Base-by-base conservation (phyloP, 257 asterid genomes). In the Lycium ferocissimum region DNA sequence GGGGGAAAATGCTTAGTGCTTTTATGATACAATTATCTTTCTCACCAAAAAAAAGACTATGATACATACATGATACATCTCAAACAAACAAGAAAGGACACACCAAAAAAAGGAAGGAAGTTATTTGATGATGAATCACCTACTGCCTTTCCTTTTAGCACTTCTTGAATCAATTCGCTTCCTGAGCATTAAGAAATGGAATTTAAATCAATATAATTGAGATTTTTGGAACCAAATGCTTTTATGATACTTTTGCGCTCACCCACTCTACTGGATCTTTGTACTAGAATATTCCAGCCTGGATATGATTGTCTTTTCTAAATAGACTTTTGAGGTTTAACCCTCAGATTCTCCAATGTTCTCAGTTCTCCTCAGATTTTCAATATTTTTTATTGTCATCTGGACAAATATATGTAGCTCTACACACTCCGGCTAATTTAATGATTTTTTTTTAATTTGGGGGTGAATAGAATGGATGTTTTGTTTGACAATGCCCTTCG, bases 21-120 rank as follows among this genome's bases (percentile, higher is more conserved):
- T 67, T 22, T 67, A 4, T 67, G 17, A 35, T 38, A 69, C 78
- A 69, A 69, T 70, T 17, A 40, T 33, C 54, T 70, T 70, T 26
- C 78, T 69, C 33, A 17, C 79, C 6, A 9, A 70, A 6, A 37
- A 38, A 17, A 70, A 70, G 20, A 67, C 1, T 26, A 67, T 40
- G 79, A 70, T 70, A 17, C 15, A 9, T 70, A 70, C 79, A 26
- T n/a, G n/a, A n/a, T n/a, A n/a, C n/a, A 70, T 72, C 80, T 58
- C 80, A 45, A 43, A 72, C 18, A 72, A 72, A n/a, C 18, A 72
- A 45, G 80, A 45, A 72, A 72, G 58, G 2, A 5, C n/a, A 72
- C 17, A 72, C 80, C 56, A 71, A 45, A 43, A 72, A 72, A 37
- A 40, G 0, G 37, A 5, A 72, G 38, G 37, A 47, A 17, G 7